Evolutionary conservation across 495 filamentous ascomycete genomes (phyloP).

Genomic region (Tuber aestivum): DNA sequence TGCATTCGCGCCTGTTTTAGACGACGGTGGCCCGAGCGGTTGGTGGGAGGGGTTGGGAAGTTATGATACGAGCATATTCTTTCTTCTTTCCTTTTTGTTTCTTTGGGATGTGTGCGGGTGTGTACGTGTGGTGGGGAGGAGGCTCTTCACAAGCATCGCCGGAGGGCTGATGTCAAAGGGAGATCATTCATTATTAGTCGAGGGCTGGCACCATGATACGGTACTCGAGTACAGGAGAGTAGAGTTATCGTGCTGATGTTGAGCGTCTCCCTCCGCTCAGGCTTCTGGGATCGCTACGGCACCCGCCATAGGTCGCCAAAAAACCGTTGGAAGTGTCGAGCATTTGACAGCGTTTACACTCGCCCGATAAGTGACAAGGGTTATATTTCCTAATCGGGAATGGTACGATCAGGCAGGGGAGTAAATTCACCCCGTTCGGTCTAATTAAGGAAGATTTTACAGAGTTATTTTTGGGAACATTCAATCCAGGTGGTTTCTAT

Average conservation of each 20-base stretch:
- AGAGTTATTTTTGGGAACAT: constrained; percentile 39
- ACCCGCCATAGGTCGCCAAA: not conserved
- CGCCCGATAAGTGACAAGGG: not conserved
- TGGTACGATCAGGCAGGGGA: constrained; percentile 20
- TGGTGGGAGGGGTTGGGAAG: not conserved
- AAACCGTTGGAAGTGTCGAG: not conserved
- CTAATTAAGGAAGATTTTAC: constrained; percentile 38
- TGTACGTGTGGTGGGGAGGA: not conserved
- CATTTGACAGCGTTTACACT: not conserved
- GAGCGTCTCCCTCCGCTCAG: not conserved
- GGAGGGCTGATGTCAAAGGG: not conserved
- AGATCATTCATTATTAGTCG: not conserved
- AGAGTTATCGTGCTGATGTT: not conserved
- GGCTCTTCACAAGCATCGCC: not conserved
- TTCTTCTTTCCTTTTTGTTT: not conserved
- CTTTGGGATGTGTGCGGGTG: not conserved
- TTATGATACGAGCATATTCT: not conserved
- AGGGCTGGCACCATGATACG: not conserved
- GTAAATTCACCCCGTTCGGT: constrained; percentile 34
- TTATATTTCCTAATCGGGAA: constrained; percentile 25
- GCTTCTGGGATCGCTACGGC: not conserved
- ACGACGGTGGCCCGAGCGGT: not conserved
- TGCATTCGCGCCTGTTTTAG: constrained; percentile 6
- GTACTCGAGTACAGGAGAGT: not conserved
- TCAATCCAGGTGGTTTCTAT: constrained; percentile 28